A percentile compares a stretch with the other conserved stretches of the same genome.
Evolutionary conservation across 148 eudicot genomes (phyloP).

Genomic region (Vaccinium darrowii): DNA sequence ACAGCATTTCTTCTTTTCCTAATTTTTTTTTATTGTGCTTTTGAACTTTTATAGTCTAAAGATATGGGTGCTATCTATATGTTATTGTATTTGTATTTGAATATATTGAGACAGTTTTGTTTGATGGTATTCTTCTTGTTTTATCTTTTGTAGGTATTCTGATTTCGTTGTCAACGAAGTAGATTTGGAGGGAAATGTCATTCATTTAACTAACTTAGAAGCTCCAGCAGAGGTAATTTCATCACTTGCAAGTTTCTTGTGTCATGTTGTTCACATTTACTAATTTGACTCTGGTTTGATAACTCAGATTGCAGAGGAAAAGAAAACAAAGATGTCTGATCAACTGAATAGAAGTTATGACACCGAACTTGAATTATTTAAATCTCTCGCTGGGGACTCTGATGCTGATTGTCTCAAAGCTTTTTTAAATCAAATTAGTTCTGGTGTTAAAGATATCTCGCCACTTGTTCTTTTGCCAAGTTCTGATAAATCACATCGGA

Average conservation of each 20-base stretch:
- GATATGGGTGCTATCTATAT: neutral
- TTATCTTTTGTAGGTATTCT: conserved; percentile 54
- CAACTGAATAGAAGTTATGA: conserved; percentile 48
- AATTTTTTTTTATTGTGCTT: neutral
- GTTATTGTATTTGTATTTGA: neutral
- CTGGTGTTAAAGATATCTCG: conserved; percentile 43
- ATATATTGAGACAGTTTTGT: neutral
- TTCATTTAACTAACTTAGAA: conserved; percentile 68
- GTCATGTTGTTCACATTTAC: neutral
- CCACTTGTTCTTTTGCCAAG: conserved; percentile 77
- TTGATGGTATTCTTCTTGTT: neutral
- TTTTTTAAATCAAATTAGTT: conserved; percentile 56
- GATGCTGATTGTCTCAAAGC: conserved; percentile 63
- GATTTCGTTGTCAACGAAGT: conserved; percentile 98
- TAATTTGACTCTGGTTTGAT: conserved; percentile 7
- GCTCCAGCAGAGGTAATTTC: conserved; percentile 62
- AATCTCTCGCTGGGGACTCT: conserved; percentile 64
- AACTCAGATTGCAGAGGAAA: conserved; percentile 60
- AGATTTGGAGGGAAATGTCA: conserved; percentile 83
- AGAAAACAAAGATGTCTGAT: conserved; percentile 43
- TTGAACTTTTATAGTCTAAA: neutral
- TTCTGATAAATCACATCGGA: conserved; percentile 80
- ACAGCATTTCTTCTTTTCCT: neutral
- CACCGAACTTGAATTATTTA: conserved; percentile 64
- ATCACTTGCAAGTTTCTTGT: conserved; percentile 10